phyloP scores from a whole-genome alignment of 805 yeast genomes.

The Kazachstania africana region DNA sequence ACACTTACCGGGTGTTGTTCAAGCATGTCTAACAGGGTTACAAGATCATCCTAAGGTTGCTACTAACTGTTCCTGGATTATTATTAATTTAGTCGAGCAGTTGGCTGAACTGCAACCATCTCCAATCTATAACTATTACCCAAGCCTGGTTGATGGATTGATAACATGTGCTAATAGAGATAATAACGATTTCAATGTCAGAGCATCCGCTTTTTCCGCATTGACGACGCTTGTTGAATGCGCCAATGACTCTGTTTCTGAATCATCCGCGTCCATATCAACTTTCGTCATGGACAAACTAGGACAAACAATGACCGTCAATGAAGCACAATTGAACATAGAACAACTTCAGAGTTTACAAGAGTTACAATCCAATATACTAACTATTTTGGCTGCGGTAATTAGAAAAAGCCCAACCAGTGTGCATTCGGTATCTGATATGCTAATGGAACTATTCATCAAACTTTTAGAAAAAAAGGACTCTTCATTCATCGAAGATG shows the following conservation, averaged over 20 bases:
- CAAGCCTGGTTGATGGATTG: conserved; percentile 55
- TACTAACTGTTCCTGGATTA: conserved; percentile 96
- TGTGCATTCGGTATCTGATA: conserved; percentile 62
- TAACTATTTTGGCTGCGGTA: conserved; percentile 69
- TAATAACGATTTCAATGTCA: conserved; percentile 77
- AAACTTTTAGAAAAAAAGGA: conserved; percentile 52
- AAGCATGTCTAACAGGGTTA: conserved; percentile 69
- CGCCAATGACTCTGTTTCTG: conserved; percentile 59
- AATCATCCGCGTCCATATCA: conserved; percentile 61
- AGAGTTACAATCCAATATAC: conserved; percentile 74
- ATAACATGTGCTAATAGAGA: conserved; percentile 54
- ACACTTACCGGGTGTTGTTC: conserved; percentile 59
- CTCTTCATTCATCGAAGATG: conserved; percentile 77
- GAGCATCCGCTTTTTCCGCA: conserved; percentile 97
- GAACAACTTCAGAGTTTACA: conserved; percentile 74
- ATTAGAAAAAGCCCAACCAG: conserved; percentile 68
- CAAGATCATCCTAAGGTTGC: conserved; percentile 86
- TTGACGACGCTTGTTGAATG: conserved; percentile 69
- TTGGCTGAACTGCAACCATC: conserved; percentile 40
- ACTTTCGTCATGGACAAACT: conserved; percentile 61
- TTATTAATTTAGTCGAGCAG: conserved; percentile 85
- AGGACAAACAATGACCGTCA: conserved; percentile 53
- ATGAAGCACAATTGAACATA: conserved; percentile 42
- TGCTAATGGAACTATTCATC: conserved; percentile 72
- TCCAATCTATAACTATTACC: conserved; percentile 65